Evolutionary conservation across 2,329 filamentous ascomycete species (phyloP).

Genomic region (Lachnellula subtilissima): DNA sequence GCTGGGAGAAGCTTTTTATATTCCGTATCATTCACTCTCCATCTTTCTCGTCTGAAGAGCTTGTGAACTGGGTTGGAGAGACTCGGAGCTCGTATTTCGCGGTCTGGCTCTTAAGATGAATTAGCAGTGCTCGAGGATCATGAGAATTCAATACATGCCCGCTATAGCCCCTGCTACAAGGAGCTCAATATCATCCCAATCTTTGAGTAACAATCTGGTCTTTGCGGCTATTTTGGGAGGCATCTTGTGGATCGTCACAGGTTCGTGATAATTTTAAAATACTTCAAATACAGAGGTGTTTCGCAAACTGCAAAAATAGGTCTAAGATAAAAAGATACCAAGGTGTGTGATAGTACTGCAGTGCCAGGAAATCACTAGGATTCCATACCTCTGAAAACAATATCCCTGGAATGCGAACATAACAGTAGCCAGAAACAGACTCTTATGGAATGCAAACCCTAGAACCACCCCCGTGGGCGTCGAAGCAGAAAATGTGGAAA

Average conservation of each 20-base stretch:
- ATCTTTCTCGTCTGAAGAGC: conserved; percentile 17
- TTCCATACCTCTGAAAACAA: not conserved
- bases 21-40: conserved; percentile 17
- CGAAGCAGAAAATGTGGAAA: too few species aligned
- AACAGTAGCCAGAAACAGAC: too few species aligned
- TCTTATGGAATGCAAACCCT: too few species aligned
- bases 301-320: too few species aligned
- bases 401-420: not conserved
- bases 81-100: not conserved
- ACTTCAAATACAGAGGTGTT: not conserved
- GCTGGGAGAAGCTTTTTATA: conserved; percentile 21
- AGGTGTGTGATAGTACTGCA: not conserved
- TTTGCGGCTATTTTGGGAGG: not conserved
- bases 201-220: not conserved
- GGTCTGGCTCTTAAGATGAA: conserved; percentile 1
- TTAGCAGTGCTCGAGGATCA: conserved; percentile 3
- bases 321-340: not conserved
- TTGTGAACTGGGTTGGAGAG: conserved; percentile 10
- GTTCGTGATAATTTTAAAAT: not conserved
- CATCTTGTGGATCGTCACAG: not conserved
- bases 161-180: not conserved
- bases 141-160: not conserved
- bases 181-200: not conserved
- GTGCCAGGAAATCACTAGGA: not conserved
- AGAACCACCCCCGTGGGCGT: too few species aligned